A percentile compares a stretch with the other conserved stretches of the same genome.
Conservation (phyloP, 2,329 filamentous ascomycete species). For the Dothideomycetes sp. region DNA sequence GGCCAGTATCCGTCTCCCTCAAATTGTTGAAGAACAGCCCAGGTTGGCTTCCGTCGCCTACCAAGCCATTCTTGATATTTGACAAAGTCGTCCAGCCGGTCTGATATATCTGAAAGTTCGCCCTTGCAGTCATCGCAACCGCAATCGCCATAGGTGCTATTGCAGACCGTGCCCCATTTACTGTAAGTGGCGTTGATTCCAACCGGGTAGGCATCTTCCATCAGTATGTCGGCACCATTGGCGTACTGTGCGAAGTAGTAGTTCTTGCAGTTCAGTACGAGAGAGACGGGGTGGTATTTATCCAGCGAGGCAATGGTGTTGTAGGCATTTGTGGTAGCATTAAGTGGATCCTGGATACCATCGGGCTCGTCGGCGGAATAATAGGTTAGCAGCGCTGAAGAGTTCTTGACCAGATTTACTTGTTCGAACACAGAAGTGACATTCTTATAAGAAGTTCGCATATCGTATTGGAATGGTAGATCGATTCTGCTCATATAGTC, state of each 20-base stretch:
- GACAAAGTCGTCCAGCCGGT: too few relatives aligned
- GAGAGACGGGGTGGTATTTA: constrained; percentile 48
- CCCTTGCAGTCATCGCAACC: constrained; percentile 54
- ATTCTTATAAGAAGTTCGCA: too few relatives aligned
- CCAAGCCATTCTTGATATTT: too few relatives aligned
- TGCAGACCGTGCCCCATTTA: constrained; percentile 44
- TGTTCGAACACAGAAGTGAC: too few relatives aligned
- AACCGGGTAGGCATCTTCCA: constrained; percentile 49
- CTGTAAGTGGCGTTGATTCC: constrained; percentile 43
- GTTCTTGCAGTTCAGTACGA: constrained; percentile 50
- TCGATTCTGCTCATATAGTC: too few relatives aligned
- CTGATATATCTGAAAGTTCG: too few relatives aligned
- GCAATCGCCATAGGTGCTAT: constrained; percentile 48
- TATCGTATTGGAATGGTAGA: too few relatives aligned
- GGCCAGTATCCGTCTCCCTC: too few relatives aligned
- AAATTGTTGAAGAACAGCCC: too few relatives aligned
- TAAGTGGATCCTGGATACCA: constrained; percentile 42
- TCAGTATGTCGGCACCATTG: constrained; percentile 44
- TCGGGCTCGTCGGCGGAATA: constrained; percentile 44
- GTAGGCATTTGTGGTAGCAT: constrained; percentile 31
- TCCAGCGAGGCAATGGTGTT: constrained; percentile 38
- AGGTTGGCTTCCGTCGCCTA: too few relatives aligned
- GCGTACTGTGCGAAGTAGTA: constrained; percentile 47
- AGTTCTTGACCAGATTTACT: too few relatives aligned
- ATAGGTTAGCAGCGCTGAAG: too few relatives aligned